Evolutionary conservation across 2,329 filamentous ascomycete genomes (phyloP).

Genomic region (Ceratocystis lukuohia): DNA sequence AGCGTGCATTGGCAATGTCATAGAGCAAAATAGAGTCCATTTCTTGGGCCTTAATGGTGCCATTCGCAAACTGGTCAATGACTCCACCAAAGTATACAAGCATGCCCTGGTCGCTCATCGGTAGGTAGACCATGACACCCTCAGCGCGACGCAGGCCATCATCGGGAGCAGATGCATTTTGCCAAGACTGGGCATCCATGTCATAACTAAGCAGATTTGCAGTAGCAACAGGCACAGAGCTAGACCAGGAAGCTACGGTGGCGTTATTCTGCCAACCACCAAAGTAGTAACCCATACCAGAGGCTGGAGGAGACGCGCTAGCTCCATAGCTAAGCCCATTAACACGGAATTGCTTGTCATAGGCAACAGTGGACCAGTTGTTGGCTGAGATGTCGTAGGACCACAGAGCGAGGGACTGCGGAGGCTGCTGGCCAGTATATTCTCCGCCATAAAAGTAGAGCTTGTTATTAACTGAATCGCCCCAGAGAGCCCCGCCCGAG

Average conservation of each 20-base stretch:
- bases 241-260: conserved; percentile 38
- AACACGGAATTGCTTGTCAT: conserved; percentile 27
- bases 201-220: conserved; percentile 42
- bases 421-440: conserved; percentile 35
- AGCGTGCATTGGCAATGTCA: conserved; percentile 45
- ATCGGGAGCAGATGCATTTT: conserved; percentile 38
- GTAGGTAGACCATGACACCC: conserved; percentile 46
- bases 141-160: conserved; percentile 43
- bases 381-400: conserved; percentile 44
- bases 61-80: conserved; percentile 30
- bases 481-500: conserved; percentile 40
- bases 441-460: conserved; percentile 52
- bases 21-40: conserved; percentile 44
- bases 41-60: conserved; percentile 32
- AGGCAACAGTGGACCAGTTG: conserved; percentile 38
- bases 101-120: conserved; percentile 45
- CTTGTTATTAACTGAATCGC: conserved; percentile 47
- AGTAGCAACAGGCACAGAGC: conserved; percentile 34
- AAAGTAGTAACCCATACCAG: conserved; percentile 46
- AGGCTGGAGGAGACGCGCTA: conserved; percentile 39
- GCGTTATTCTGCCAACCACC: conserved; percentile 48
- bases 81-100: conserved; percentile 51
- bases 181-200: conserved; percentile 39
- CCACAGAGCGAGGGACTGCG: conserved; percentile 36
- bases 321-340: conserved; percentile 43